Base-by-base conservation (phyloP, 805 yeast genomes). In the Hanseniaspora thailandica region DNA sequence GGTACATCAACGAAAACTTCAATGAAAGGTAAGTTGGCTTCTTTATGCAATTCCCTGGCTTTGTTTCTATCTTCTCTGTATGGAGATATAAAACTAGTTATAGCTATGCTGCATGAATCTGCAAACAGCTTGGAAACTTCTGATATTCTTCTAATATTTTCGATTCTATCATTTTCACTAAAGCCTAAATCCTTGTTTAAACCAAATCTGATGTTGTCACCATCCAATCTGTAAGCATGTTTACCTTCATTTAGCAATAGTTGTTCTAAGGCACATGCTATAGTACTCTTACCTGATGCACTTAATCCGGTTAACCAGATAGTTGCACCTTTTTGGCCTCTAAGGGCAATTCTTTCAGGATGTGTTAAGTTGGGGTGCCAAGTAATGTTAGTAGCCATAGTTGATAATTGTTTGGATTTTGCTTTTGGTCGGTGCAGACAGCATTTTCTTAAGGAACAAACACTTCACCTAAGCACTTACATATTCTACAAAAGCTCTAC, bases 1-100 rank as follows among this genome's bases (percentile, higher is more conserved):
- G 97, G 97, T 44, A 88, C 97, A 67, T 89, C 96, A 35, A 89
- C 90, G 60, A 71, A 88, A 8, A 90, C 94, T 72, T 89, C 97
- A 53, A 89, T 77, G 63, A 89, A 89, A 52, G 95, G 90, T 57
- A 90, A 71, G 40, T 76, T 76, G 58, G 82, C 78, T 56, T 80
- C 79, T 57, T 76, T 79, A 67, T 89, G 97, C 58, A 89, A 73
- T 65, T 83, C 81, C 65, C 97, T 80, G 33, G 96, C 97, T 59
- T 75, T 77, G 53, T 79, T 80, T 69, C 97, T 80, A 67, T 90
- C 97, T 51, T 75, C 75, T 62, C 76, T 79, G 72, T 90, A 90
- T 20, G 97, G 97, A 49, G 94, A 82, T 62, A 90, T 90, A 71
- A 90, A 90, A 20, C 96, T 86, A 25, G 97, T 86, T 60, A 90